Base-by-base conservation (phyloP, 2,329 filamentous ascomycete species). In the Cordyceps farinosa region DNA sequence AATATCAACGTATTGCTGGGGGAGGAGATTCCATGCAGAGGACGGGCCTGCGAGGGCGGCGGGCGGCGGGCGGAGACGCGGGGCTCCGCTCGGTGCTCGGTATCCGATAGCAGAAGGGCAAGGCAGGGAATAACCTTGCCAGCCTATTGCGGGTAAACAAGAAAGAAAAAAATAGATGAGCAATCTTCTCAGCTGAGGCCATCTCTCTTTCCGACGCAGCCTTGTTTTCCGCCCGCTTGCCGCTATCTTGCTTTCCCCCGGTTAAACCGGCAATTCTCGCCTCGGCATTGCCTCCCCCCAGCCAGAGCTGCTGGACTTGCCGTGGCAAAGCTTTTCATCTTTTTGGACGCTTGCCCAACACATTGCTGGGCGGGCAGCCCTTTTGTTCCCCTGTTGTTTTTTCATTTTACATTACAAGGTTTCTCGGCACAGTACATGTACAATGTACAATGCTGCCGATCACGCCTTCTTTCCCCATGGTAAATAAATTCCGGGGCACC, bases 1-100 rank as follows among this genome's bases (percentile, higher is more conserved):
- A 22, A 22, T 22, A 22, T 22, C 22, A 22, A 22, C 22, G 22
- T 22, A 1, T 22, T 22, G 22, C n/a, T n/a, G n/a, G n/a, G n/a
- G n/a, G n/a, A n/a, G n/a, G n/a, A n/a, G n/a, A n/a, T n/a, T n/a
- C n/a, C n/a, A n/a, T n/a, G n/a, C n/a, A n/a, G n/a, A n/a, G n/a
- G n/a, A n/a, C 22, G 22, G 22, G 22, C 11, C 38, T 40, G 38
- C 11, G 11, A 40, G 22, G 22, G 22, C 38, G 15, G 38, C 11
- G 38, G 38, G 27, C 29, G 54, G 40, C 54, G 54, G 34, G 45
- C 56, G 56, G 56, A 51, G 56, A 59, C 45, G 56, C 56, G 56
- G 54, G 56, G 56, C 45, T 59, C 56, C 56, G 56, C 56, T 59
- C 56, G 45, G 45, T 48, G 47, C 36, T 52, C 47, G 34, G 47